Evolutionary conservation across 257 asterid species (phyloP), one percentile per base, ranked within the genome.

Genomic region (Rehmannia glutinosa): DNA sequence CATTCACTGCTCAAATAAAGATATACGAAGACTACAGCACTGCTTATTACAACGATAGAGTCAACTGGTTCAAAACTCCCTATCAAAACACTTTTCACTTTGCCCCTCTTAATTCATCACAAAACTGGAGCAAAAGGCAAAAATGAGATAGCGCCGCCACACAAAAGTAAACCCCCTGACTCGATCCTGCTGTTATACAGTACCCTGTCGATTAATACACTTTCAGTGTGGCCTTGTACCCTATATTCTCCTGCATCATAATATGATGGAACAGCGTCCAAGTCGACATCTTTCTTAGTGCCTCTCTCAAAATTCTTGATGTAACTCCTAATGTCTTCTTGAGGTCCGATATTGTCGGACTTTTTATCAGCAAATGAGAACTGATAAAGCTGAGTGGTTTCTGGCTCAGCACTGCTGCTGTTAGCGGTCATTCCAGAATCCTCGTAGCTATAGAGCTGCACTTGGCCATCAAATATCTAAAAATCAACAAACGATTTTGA

Each of bases 111-210:
- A 36, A 41, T 45, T 54, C 23, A 43, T 70, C 80, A 86, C 25
- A 66, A 0, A 2, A 72, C 53, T 10, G 76, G 74, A 51, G 84
- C 74, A 56, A 84, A 86, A 51, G 85, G 80, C 60, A 81, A 77
- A 80, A 70, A 75, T 1, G 87, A 62, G 15, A 70, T 45, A 10
- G 87, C 82, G 42, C 91, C 86, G 23, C 82, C 75, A 39, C 97
- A 91, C 67, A 91, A 55, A 30, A 75, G 84, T 66, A 91, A 70
- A 49, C 87, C 78, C 8, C 96, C 97, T 9, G 88, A 84, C 43
- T 83, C 84, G 23, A 84, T 75, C 72, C 86, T 77, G 71, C 69
- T 77, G 56, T 51, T 77, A 30, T 69, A 79, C 25, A 83, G 11
- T 20, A 91, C 86, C 71, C 86, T 83, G 57, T 87, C 93, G 6